phyloP scores from a whole-genome alignment of 2,329 filamentous ascomycete species.

The Zelopaecilomyces penicillatus region DNA sequence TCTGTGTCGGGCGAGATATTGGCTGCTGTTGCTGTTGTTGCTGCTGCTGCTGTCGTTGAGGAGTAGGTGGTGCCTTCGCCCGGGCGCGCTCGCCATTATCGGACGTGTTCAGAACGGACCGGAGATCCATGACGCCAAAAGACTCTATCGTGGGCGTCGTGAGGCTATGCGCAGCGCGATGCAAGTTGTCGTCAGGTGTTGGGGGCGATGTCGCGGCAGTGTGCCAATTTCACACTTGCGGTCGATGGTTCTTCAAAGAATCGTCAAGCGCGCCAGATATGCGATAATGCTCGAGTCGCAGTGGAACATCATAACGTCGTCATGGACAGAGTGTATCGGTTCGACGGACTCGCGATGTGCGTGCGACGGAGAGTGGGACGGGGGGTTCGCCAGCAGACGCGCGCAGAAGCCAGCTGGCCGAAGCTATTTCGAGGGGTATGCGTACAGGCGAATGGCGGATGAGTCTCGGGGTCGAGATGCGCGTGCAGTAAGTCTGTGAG shows the following conservation, averaged over 20 bases:
- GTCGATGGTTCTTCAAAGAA: conserved; percentile 4
- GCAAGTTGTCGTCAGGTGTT: conserved; percentile 1
- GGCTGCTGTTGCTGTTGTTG: conserved; percentile 20
- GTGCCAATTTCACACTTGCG: too few species aligned
- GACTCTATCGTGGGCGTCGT: background rate
- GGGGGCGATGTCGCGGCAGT: conserved; percentile 3
- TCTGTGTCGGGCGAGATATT: conserved; percentile 39
- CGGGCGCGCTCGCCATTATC: conserved; percentile 35
- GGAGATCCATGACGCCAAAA: conserved; percentile 38
- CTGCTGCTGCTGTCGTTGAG: conserved; percentile 25
- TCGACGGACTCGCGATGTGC: conserved; percentile 9
- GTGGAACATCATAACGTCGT: conserved; percentile 17
- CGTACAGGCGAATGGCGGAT: background rate
- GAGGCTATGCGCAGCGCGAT: background rate
- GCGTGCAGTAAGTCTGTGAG: conserved; percentile 4
- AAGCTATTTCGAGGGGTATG: background rate
- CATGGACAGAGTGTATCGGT: conserved; percentile 4
- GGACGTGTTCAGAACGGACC: conserved; percentile 45
- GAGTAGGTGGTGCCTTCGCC: conserved; percentile 23
- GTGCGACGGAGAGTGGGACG: conserved; percentile 4
- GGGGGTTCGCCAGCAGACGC: conserved; percentile 5
- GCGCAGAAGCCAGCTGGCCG: conserved; percentile 7
- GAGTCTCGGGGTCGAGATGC: conserved; percentile 4
- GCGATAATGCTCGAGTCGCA: conserved; percentile 13
- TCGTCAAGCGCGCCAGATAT: conserved; percentile 9